These are phyloP conservation scores for Nothophytophthora sp. DNA, from an alignment of 352 stramenopile species.

Conservation along the genomic window DNA sequence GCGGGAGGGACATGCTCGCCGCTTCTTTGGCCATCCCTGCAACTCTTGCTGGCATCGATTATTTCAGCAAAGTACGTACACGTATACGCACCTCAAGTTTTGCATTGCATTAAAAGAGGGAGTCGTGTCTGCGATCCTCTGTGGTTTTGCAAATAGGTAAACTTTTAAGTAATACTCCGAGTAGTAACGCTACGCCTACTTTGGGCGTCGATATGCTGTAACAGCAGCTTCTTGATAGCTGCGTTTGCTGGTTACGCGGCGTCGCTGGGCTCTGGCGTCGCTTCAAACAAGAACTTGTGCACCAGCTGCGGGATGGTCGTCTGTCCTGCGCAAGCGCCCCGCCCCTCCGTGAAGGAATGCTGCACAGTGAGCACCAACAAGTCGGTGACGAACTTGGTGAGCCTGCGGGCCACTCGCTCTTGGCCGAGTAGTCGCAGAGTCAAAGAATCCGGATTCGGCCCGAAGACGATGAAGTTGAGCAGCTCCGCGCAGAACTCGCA, in stretches of 20 bases:
- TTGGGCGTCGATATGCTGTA: too few relatives aligned
- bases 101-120: too few relatives aligned
- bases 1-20: too few relatives aligned
- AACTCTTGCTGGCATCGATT: too few relatives aligned
- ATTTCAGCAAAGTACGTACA: too few relatives aligned
- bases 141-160: too few relatives aligned
- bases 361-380: slow-evolving; percentile 11
- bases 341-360: slow-evolving; percentile 5
- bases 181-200: too few relatives aligned
- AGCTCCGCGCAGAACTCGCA: slow-evolving; percentile 29
- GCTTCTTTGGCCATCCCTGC: too few relatives aligned
- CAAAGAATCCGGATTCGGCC: slow-evolving; percentile 24
- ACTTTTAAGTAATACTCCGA: too few relatives aligned
- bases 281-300: slow-evolving; percentile 26
- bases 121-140: too few relatives aligned
- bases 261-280: not conserved
- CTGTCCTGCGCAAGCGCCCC: slow-evolving; percentile 19
- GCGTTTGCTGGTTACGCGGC: slow-evolving; percentile 8
- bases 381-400: slow-evolving; percentile 15
- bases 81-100: too few relatives aligned
- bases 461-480: slow-evolving; percentile 25
- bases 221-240: too few relatives aligned
- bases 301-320: slow-evolving; percentile 24
- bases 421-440: slow-evolving; percentile 11
- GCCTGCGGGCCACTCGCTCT: slow-evolving; percentile 13